Evolutionary conservation across 192 early-diverging fungal genomes (phyloP).

Genomic region (Funneliformis geosporum): DNA sequence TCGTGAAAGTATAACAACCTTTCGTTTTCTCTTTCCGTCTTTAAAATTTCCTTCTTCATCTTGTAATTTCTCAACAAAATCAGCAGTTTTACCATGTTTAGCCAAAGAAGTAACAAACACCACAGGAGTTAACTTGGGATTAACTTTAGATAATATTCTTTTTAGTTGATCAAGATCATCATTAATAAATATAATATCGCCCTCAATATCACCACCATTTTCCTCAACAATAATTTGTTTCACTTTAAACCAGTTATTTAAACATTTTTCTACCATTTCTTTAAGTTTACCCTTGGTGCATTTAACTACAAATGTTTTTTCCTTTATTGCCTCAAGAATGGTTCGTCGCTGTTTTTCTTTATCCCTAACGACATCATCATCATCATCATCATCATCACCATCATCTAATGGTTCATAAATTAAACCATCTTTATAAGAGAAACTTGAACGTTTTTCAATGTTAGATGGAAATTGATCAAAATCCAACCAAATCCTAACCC

Average conservation of each 20-base stretch:
- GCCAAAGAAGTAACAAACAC: conserved; percentile 36
- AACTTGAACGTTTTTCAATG: background rate
- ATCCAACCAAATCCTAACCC: conserved; percentile 25
- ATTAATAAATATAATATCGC: conserved; percentile 10
- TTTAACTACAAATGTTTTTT: conserved; percentile 31
- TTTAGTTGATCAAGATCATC: conserved; percentile 7
- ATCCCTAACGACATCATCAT: background rate
- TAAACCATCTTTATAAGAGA: background rate
- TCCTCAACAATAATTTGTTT: conserved; percentile 1
- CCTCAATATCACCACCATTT: background rate
- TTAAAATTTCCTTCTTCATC: background rate
- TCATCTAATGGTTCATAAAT: background rate
- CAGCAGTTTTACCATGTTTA: conserved; percentile 30
- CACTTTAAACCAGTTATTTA: conserved; percentile 16
- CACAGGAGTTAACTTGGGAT: conserved; percentile 6
- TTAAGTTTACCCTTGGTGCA: conserved; percentile 12
- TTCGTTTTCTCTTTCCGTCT: background rate
- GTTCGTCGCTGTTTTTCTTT: conserved; percentile 27
- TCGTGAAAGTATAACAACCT: conserved; percentile 36
- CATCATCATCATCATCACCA: background rate
- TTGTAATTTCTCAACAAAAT: conserved; percentile 30
- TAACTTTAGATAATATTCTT: background rate
- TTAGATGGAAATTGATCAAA: background rate
- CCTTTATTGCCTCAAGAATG: conserved; percentile 34
- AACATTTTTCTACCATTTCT: conserved; percentile 14